Evolutionary conservation across 768 basidiomycete genomes (phyloP), one percentile per base, ranked within the genome.

Genomic region (Russula sp.): DNA sequence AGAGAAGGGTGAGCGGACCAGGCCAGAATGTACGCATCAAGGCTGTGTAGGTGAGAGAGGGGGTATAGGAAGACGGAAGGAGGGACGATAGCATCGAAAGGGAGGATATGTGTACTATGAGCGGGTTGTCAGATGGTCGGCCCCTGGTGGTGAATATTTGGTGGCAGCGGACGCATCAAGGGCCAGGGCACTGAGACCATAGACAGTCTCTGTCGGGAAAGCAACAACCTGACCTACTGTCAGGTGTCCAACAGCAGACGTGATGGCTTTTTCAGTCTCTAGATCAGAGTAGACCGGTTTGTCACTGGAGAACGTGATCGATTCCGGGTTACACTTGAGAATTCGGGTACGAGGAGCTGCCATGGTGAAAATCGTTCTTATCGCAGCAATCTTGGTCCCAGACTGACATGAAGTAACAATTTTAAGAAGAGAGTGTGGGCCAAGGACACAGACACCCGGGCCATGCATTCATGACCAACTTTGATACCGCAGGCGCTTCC

Each of bases 121-220:
- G 81, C 1, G 97, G 97, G 74, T 99, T 99, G 74, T 99, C 97
- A 4, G 89, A 77, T 7, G 97, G 97, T 57, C 97, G 82, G 44
- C 94, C 91, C 71, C 98, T 99, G 55, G 88, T 88, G 18, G n/a
- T n/a, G n/a, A 94, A 99, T 69, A 99, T 94, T 68, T 80, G n/a
- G n/a, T 81, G 2, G 80, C 71, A 6, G 84, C 82, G 2, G 95
- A 66, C 8, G 22, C 66, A 68, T 84, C 77, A 50, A 93, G 76
- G 0, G 96, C 94, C 22, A 86, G 75, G 0, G 94, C 97, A 34
- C 91, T n/a, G n/a, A n/a, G n/a, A n/a, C n/a, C 97, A 74, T 98
- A 99, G 11, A 99, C 97, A 0, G 97, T 98, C 75, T 99, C 97
- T 35, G 97, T 98, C 0, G 97, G 96, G 71, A 99, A 91, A 0